Evolutionary conservation across 306 rosid species (phyloP).

Genomic region (Quercus mongolica): DNA sequence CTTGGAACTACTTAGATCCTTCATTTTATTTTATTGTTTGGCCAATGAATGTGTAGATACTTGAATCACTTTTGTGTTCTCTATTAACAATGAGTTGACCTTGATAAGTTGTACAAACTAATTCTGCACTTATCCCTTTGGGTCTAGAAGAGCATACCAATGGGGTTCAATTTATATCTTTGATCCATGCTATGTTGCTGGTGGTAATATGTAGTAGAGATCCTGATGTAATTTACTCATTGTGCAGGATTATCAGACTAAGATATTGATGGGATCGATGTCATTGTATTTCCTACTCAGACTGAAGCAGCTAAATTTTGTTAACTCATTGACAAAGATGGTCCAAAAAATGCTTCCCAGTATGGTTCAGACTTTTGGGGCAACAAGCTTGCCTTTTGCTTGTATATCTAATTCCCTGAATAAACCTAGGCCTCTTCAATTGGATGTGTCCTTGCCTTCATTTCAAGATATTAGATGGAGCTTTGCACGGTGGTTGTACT

Average conservation of each 20-base stretch:
- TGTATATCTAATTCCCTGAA: conserved; percentile 71
- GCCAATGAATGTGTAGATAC: background rate
- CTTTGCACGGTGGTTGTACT: conserved; percentile 67
- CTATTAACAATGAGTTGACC: background rate
- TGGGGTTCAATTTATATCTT: background rate
- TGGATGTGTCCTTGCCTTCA: conserved; percentile 81
- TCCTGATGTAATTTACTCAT: conserved; percentile 12
- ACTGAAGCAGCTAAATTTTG: conserved; percentile 28
- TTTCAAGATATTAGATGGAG: conserved; percentile 66
- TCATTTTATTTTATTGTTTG: background rate
- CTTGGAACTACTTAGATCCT: background rate
- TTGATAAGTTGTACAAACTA: background rate
- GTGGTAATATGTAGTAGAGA: background rate
- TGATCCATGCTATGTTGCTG: conserved; percentile 11
- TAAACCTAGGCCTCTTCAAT: conserved; percentile 71
- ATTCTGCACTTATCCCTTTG: background rate
- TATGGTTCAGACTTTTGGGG: conserved; percentile 42
- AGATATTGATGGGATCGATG: conserved; percentile 36
- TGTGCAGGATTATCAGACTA: conserved; percentile 53
- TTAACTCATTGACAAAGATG: conserved; percentile 35
- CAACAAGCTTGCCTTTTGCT: conserved; percentile 69
- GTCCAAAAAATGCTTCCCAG: conserved; percentile 37
- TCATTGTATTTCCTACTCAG: conserved; percentile 50
- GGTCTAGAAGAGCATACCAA: no score
- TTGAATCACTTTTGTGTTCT: background rate